Percentiles rank a stretch among this genome's conserved stretches.
Evolutionary conservation across 2,329 filamentous ascomycete genomes (phyloP).

Genomic region (Gnomoniopsis smithogilvyi): DNA sequence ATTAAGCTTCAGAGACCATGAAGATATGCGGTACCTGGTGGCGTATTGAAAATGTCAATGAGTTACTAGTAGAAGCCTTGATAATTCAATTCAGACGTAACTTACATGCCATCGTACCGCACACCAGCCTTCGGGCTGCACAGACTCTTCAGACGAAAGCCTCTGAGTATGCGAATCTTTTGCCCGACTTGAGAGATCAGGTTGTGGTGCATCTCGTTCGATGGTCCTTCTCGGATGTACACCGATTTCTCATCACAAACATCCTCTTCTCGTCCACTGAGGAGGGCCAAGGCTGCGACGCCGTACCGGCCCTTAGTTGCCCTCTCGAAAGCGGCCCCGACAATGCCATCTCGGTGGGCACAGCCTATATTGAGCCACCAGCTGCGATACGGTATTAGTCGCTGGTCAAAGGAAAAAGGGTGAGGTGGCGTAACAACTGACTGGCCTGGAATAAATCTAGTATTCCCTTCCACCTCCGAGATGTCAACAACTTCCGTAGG

Average conservation of each 20-base stretch:
- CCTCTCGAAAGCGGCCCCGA: constrained; percentile 39
- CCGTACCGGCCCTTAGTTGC: constrained; percentile 45
- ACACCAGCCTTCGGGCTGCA: constrained; percentile 50
- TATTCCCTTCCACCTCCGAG: constrained; percentile 12
- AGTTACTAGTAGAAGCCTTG: background rate
- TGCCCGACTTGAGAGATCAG: constrained; percentile 48
- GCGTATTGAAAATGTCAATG: background rate
- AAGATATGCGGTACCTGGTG: constrained; percentile 44
- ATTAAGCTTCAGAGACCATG: constrained; percentile 44
- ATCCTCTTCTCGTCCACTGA: constrained; percentile 49
- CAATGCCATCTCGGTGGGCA: constrained; percentile 53
- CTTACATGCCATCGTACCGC: constrained; percentile 57
- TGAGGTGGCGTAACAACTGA: background rate
- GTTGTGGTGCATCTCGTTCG: constrained; percentile 44
- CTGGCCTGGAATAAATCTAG: constrained; percentile 7
- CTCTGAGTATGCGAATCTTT: constrained; percentile 50
- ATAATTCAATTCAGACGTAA: constrained; percentile 6
- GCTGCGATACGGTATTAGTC: constrained; percentile 29
- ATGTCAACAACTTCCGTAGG: background rate
- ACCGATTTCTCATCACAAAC: constrained; percentile 30
- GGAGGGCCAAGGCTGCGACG: constrained; percentile 45
- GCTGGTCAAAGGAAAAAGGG: background rate
- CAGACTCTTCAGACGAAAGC: constrained; percentile 46
- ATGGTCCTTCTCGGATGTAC: constrained; percentile 43
- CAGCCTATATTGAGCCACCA: constrained; percentile 59